Base-by-base conservation (phyloP, 192 early-diverging fungal genomes). In the Kappamyces sp. region DNA sequence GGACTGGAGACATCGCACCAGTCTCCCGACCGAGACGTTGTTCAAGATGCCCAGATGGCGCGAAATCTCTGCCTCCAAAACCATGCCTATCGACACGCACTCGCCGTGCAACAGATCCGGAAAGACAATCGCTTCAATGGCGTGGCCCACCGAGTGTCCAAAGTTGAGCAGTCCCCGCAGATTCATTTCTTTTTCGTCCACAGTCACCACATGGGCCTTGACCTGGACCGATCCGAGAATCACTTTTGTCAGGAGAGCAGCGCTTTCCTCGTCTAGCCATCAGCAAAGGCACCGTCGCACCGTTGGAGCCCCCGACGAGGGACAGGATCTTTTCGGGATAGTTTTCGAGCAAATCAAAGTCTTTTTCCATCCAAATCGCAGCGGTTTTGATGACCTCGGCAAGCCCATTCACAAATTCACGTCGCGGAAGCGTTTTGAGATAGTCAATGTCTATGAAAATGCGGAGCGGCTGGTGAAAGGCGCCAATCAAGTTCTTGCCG, bases 321-420 rank as follows among this genome's bases (percentile, higher is more conserved):
- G 82, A 77, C 15, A 89, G 78, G 47, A 99, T 85, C 40, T 85
- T 84, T 48, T 87, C 89, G 5, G 86, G 83, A 49, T 88, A 75
- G 61, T 87, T 87, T 71, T 99, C 96, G 2, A 97, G 82, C 48
- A 91, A 75, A 2, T 82, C 78, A 74, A 99, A 99, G 73, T 97
- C 94, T 48, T 78, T 73, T 47, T 89, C 82, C 48, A 72, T 76
- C 86, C 87, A 93, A 68, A 99, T 93, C 34, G 93, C 92, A 2
- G 94, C 94, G 1, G 94, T 97, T 79, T 98, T 97, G 66, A 99
- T 88, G 7, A 99, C 87, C 72, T 99, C 96, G 3, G 92, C 96
- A 87, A 99, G 89, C 6, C 93, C 96, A 69, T 97, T 97, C 4
- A 87, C 78, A 71, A 96, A 95, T 70, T 96, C 90, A 62, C 96